Conservation (phyloP, 2,329 filamentous ascomycete species). For the Coniochaeta hoffmannii region DNA sequence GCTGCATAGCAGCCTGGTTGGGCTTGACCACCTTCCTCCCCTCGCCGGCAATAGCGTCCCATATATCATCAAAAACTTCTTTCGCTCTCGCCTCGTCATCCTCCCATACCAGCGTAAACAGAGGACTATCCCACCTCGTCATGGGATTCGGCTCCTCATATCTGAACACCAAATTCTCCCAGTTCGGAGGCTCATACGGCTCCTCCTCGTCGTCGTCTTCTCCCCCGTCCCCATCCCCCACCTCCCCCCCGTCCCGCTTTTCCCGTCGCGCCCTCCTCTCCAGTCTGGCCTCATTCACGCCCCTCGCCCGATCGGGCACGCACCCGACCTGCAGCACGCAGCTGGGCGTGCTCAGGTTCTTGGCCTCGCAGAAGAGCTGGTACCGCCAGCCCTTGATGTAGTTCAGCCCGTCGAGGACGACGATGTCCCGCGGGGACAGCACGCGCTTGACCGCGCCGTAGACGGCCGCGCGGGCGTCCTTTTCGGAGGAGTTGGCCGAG, state of each 20-base stretch:
- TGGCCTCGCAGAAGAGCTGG: constrained; percentile 78
- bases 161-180: constrained; percentile 73
- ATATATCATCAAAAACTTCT: constrained; percentile 57
- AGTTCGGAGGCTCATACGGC: constrained; percentile 50
- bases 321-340: constrained; percentile 65
- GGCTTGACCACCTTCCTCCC: constrained; percentile 58
- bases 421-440: constrained; percentile 64
- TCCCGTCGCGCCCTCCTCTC: constrained; percentile 25
- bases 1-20: constrained; percentile 66
- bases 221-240: constrained; percentile 8
- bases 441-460: constrained; percentile 74
- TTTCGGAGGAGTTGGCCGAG: constrained; percentile 68
- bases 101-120: constrained; percentile 73
- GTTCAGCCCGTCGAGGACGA: constrained; percentile 73
- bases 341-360: constrained; percentile 67
- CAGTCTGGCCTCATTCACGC: constrained; percentile 55
- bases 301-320: constrained; percentile 39
- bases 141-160: constrained; percentile 85
- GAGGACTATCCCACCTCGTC: constrained; percentile 75
- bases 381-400: constrained; percentile 91
- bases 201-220: constrained; percentile 28
- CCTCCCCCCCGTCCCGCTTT: constrained; percentile 19
- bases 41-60: constrained; percentile 64
- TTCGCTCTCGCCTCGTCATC: constrained; percentile 55
- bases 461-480: constrained; percentile 69